Conservation (phyloP, 1,284 basidiomycete genomes). For the Trametes pubescens region DNA sequence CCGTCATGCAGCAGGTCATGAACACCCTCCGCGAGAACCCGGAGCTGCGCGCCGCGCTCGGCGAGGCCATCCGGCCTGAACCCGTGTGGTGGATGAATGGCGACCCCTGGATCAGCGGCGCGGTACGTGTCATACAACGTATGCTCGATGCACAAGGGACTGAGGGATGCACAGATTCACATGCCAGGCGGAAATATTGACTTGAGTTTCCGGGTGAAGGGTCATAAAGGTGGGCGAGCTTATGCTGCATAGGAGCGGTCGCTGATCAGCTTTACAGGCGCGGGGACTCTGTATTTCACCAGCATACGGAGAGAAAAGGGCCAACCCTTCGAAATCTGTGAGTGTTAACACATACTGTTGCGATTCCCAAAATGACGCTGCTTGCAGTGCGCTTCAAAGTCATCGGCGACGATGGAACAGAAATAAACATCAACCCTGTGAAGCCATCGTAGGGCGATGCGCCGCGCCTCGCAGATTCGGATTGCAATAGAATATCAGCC, state of each 20-base stretch:
- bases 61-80: constrained; percentile 74
- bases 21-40: constrained; percentile 61
- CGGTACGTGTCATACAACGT: constrained; percentile 51
- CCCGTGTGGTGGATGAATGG: constrained; percentile 82
- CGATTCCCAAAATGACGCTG: background rate
- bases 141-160: background rate
- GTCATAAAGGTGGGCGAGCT: constrained; percentile 62
- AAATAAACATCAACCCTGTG: constrained; percentile 49
- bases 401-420: constrained; percentile 68
- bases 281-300: constrained; percentile 82
- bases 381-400: constrained; percentile 72
- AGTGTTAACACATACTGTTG: constrained; percentile 35
- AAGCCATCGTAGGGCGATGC: constrained; percentile 17
- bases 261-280: constrained; percentile 48
- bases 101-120: constrained; percentile 73
- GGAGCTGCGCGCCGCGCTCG: constrained; percentile 60
- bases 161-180: constrained; percentile 58
- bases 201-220: constrained; percentile 76
- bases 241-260: background rate
- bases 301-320: constrained; percentile 83
- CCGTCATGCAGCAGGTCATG: constrained; percentile 73
- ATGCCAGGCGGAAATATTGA: constrained; percentile 80
- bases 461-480: background rate
- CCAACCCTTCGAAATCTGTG: constrained; percentile 70
- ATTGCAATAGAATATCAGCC: background rate